Percentiles rank a stretch among this genome's conserved stretches.
These are phyloP conservation scores for Coemansia sp. DNA, from an alignment of 192 early-diverging fungal genomes.

Conservation along the genomic window DNA sequence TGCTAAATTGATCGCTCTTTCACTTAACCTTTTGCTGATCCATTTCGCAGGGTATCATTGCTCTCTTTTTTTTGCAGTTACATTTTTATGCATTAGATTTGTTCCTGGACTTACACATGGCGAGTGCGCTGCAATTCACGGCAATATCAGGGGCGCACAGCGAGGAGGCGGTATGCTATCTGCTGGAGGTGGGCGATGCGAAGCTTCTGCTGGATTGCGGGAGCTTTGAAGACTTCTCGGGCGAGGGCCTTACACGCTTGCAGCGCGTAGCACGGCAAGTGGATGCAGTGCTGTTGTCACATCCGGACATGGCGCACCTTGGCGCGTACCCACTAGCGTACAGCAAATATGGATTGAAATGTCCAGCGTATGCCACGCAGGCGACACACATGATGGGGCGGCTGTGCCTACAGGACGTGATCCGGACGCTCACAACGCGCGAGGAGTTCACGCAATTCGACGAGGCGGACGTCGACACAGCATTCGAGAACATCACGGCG, in stretches of 20 bases:
- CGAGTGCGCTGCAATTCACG: constrained; percentile 74
- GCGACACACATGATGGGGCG: constrained; percentile 91
- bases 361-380: constrained; percentile 87
- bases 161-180: constrained; percentile 84
- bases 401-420: constrained; percentile 78
- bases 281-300: constrained; percentile 86
- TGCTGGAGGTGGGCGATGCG: constrained; percentile 92
- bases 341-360: constrained; percentile 73
- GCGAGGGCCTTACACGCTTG: constrained; percentile 63
- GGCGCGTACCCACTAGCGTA: constrained; percentile 84
- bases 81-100: background rate
- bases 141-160: constrained; percentile 82
- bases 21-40: background rate
- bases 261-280: constrained; percentile 83
- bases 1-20: background rate
- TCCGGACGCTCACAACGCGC: constrained; percentile 64
- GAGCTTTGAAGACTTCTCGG: constrained; percentile 76
- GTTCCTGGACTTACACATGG: constrained; percentile 22
- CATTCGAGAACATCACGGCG: constrained; percentile 77
- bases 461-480: constrained; percentile 76
- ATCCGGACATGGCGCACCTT: constrained; percentile 84
- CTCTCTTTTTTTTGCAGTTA: background rate
- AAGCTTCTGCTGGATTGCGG: constrained; percentile 95
- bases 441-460: constrained; percentile 76
- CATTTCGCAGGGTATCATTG: background rate